Evolutionary conservation across 257 asterid species (phyloP).

Genomic region (Nicotiana otophora): DNA sequence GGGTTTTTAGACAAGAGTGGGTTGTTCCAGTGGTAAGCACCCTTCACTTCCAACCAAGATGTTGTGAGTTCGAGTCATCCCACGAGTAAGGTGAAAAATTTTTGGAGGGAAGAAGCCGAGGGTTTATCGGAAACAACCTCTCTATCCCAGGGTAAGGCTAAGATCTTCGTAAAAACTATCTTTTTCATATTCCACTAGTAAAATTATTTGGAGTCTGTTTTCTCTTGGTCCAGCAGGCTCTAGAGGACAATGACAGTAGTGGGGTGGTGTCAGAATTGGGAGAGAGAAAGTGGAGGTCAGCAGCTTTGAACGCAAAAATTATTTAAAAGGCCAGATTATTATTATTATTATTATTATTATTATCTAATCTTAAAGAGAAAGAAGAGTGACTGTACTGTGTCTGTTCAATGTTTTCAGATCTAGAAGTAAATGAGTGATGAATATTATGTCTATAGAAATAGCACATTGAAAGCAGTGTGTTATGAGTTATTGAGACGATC

Average conservation of each 20-base stretch:
- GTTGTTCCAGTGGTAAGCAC: too few relatives aligned
- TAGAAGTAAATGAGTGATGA: background rate
- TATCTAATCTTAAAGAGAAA: background rate
- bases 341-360: too few relatives aligned
- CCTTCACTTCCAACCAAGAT: too few relatives aligned
- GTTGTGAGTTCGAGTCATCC: too few relatives aligned
- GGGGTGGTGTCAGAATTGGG: constrained; percentile 11
- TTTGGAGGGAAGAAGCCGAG: too few relatives aligned
- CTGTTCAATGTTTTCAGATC: background rate
- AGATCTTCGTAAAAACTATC: too few relatives aligned
- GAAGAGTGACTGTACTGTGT: background rate
- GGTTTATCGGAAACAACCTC: too few relatives aligned
- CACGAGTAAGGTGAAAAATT: too few relatives aligned
- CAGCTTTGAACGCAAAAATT: constrained; percentile 9
- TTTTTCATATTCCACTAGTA: too few relatives aligned
- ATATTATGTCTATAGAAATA: background rate
- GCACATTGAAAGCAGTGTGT: constrained; percentile 5
- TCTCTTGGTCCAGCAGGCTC: background rate
- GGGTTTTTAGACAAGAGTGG: too few relatives aligned
- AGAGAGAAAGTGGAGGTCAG: constrained; percentile 9
- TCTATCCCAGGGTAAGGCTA: too few relatives aligned
- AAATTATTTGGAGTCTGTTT: too few relatives aligned
- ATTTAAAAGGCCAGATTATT: background rate
- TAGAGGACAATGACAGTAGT: constrained; percentile 4
- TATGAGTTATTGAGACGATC: background rate